Base-by-base conservation (phyloP, 2,329 filamentous ascomycete species). In the Shiraia sp. region DNA sequence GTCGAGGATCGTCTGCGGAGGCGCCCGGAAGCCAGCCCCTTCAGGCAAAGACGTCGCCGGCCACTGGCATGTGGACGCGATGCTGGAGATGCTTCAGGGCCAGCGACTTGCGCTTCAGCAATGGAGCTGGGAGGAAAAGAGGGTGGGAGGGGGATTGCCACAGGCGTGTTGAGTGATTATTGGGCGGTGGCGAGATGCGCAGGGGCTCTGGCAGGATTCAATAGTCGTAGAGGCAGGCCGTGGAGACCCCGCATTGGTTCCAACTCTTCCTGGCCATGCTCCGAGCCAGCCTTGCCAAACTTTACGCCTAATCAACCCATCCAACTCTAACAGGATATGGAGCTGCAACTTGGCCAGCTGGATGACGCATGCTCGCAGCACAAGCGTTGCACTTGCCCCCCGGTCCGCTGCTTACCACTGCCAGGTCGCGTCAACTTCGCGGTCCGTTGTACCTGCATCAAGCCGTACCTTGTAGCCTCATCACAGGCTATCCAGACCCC, bases 41-140 rank as follows among this genome's bases (percentile, higher is more conserved):
- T 55, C 35, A 15, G 50, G 46, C 13, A 49, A 53, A 47, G 55
- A 49, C 57, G 58, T 55, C 63, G 50, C 59, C 59, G 59, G 59
- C 42, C 32, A 34, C 40, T 36, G 44, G 44, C 30, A 42, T 27
- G 31, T 49, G 41, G 24, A 36, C 25, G 45, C 31, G 25, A 27
- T 30, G 38, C 32, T 46, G 30, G 44, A 30, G 30, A 29, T 29
- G 31, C 29, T 17, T 33, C 27, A 38, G 31, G 33, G 25, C 33
- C 38, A 46, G 43, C 42, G 10, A 36, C 28, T 6, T 27, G 22
- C 28, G 13, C 7, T 17, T 31, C 5, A 6, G n/a, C 7, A 10
- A 14, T 10, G 32, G 16, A 27, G 24, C 8, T 19, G 25, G 27
- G 35, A 23, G 24, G 36, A 24, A 37, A 28, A 41, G 15, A 30